phyloP scores from a whole-genome alignment of 352 stramenopile genomes.

The Nannochloropsis limnetica region DNA sequence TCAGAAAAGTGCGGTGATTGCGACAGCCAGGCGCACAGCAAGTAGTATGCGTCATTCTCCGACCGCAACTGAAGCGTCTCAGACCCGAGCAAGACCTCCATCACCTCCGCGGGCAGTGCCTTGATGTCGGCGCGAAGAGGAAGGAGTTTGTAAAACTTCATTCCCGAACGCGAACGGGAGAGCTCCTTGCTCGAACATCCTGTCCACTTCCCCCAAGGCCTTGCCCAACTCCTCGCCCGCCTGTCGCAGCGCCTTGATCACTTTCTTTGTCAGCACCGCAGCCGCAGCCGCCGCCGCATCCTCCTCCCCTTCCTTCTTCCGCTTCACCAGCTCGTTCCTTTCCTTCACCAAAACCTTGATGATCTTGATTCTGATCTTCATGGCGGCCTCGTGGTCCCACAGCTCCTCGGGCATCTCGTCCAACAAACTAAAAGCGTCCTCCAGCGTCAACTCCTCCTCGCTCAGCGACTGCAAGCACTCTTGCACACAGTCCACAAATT shows the following conservation, averaged over 20 bases:
- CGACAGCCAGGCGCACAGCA: background rate
- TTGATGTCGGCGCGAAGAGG: background rate
- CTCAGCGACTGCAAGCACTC: background rate
- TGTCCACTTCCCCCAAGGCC: background rate
- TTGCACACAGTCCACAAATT: background rate
- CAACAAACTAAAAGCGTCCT: background rate
- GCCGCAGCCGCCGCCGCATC: background rate
- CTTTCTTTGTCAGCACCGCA: background rate
- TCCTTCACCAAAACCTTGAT: background rate
- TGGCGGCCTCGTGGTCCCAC: background rate
- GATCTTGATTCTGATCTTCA: background rate
- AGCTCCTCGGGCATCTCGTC: background rate
- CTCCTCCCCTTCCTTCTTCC: background rate
- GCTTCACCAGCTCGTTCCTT: background rate
- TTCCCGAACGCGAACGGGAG: too few relatives aligned
- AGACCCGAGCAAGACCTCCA: background rate
- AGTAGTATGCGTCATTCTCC: background rate
- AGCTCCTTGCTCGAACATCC: background rate
- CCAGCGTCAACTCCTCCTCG: background rate
- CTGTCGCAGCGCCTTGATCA: background rate
- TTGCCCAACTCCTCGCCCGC: background rate
- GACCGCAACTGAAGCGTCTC: background rate
- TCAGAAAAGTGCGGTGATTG: background rate
- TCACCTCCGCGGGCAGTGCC: background rate
- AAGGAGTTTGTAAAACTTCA: background rate